A percentile compares a stretch with the other conserved stretches of the same genome.
Conservation (phyloP, 2,329 filamentous ascomycete genomes). For the Dactylellina cionopaga region DNA sequence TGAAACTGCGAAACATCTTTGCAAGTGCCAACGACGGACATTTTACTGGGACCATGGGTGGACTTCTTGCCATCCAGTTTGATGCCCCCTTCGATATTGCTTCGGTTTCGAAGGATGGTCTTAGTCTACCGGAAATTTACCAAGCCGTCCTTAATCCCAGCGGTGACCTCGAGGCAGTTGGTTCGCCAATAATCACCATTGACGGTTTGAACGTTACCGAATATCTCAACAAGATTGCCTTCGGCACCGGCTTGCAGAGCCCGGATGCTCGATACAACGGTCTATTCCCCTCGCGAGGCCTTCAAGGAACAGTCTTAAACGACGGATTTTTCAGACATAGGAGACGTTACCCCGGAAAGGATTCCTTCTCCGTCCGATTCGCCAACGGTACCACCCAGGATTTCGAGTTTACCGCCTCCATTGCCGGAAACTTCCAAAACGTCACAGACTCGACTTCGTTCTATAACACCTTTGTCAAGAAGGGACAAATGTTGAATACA, state of each 20-base stretch:
- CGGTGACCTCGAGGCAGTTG: constrained; percentile 35
- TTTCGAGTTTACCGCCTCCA: constrained; percentile 29
- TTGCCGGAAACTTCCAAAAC: constrained; percentile 44
- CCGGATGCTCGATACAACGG: constrained; percentile 47
- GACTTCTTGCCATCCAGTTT: constrained; percentile 48
- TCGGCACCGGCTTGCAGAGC: constrained; percentile 40
- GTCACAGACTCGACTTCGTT: constrained; percentile 32
- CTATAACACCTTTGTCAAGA: constrained; percentile 45
- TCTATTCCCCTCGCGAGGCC: constrained; percentile 37
- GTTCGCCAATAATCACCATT: constrained; percentile 36
- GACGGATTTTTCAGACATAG: constrained; percentile 44
- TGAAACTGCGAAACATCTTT: constrained; percentile 27
- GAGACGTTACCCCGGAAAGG: constrained; percentile 37
- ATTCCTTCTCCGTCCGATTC: constrained; percentile 35
- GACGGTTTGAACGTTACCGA: constrained; percentile 39
- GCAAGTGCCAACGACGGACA: constrained; percentile 50
- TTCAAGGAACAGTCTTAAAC: constrained; percentile 26
- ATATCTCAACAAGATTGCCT: constrained; percentile 46
- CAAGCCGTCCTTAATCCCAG: constrained; percentile 18
- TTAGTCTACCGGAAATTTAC: constrained; percentile 39
- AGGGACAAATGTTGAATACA: constrained; percentile 28
- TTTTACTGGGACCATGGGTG: constrained; percentile 44
- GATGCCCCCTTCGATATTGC: constrained; percentile 42
- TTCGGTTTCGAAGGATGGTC: constrained; percentile 43
- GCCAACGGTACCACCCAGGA: constrained; percentile 33